Conservation (phyloP, 2,329 filamentous ascomycete genomes). For the Phaeosphaeriaceae sp. region DNA sequence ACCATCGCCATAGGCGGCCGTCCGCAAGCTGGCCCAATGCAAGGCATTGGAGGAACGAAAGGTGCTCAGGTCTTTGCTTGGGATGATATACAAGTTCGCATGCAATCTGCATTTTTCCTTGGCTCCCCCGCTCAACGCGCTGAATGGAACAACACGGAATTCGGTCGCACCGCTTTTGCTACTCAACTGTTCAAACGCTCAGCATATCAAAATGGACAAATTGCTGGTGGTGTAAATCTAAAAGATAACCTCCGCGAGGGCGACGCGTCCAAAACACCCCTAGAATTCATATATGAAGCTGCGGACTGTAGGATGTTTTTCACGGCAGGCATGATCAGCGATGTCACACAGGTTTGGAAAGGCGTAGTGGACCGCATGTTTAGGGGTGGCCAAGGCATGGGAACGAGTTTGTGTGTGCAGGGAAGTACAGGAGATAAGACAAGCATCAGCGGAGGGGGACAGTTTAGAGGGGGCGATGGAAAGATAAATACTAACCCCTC, state of each 20-base stretch:
- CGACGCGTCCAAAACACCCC: constrained; percentile 45
- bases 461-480: constrained; percentile 36
- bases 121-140: constrained; percentile 38
- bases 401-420: constrained; percentile 30
- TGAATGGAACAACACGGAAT: constrained; percentile 34
- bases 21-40: constrained; percentile 50
- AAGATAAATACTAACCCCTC: constrained; percentile 8
- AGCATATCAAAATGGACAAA: constrained; percentile 27
- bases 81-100: constrained; percentile 41
- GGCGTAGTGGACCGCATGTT: constrained; percentile 47
- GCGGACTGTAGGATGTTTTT: constrained; percentile 52
- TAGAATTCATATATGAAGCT: constrained; percentile 52
- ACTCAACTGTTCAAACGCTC: constrained; percentile 41
- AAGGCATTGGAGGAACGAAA: constrained; percentile 54
- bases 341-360: constrained; percentile 48
- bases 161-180: constrained; percentile 43
- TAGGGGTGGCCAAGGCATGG: constrained; percentile 20
- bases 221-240: constrained; percentile 45
- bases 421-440: constrained; percentile 39
- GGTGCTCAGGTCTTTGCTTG: constrained; percentile 49
- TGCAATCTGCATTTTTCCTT: constrained; percentile 40
- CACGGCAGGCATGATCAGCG: constrained; percentile 42
- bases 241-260: constrained; percentile 47
- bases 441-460: constrained; percentile 39
- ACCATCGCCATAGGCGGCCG: constrained; percentile 53